Evolutionary conservation across 495 filamentous ascomycete species (phyloP), one percentile per base, ranked within the genome.

Genomic region (Neurospora sp.): DNA sequence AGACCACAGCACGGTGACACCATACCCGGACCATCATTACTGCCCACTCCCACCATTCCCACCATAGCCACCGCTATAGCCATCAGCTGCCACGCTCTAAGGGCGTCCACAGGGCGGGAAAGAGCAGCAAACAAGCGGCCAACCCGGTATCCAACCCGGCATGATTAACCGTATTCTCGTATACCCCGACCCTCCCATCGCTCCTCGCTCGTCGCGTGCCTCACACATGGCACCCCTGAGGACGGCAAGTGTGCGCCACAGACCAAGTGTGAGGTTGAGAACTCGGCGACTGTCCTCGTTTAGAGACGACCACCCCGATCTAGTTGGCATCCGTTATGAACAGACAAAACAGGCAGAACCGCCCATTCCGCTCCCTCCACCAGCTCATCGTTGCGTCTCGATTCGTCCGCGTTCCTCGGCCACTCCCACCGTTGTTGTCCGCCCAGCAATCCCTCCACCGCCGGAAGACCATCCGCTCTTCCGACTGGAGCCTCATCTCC

Each of bases 251-350:
- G 75, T 80, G 76, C 82, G 80, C 72, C 75, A 80, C 74, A 81
- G 76, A 71, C 53, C 76, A 61, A 80, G 75, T 72, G 74, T 80
- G 74, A 83, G 80, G 70, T 76, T 79, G 73, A 81, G 76, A 74
- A 75, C 73, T 61, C 74, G 76, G 69, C 78, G 77, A 27, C 75
- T 84, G 53, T 76, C 81, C 42, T 77, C 84, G 39, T 85, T 85
- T 74, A 80, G 82, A 68, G 83, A 83, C 72, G 84, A 86, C 77
- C 80, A 81, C 38, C 14, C 27, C 27, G 82, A 81, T 75, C 77
- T 88, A 73, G 82, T 86, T 68, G 86, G 80, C 41, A 74, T 89
- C 68, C 84, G 86, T 20, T 89, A 90, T 78, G 86, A 88, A 74
- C 81, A 88, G 74, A 88, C 87, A 16, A 77, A 82, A 39, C 82